These are phyloP conservation scores for Picochlorum sp. DNA, from an alignment of 139 green algal genomes.

Conservation along the genomic window DNA sequence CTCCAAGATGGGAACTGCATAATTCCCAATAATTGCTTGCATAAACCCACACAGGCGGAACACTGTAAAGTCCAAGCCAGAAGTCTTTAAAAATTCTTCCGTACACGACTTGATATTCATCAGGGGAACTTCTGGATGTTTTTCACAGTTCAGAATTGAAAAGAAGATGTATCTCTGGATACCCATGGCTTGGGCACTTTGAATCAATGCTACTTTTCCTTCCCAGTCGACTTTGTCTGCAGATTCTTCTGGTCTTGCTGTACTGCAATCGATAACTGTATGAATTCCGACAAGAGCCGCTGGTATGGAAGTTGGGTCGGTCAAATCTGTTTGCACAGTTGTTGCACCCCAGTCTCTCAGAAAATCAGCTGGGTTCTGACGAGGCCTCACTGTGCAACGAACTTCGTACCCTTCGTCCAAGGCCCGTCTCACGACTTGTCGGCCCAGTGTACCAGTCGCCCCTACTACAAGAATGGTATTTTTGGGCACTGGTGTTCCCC, in stretches of 20 bases:
- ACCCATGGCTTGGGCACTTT: slow-evolving; percentile 93
- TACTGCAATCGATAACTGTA: slow-evolving; percentile 95
- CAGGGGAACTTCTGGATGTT: slow-evolving; percentile 82
- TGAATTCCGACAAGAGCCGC: slow-evolving; percentile 91
- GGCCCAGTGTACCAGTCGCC: slow-evolving; percentile 89
- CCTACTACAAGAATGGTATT: slow-evolving; percentile 89
- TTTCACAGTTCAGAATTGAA: slow-evolving; percentile 93
- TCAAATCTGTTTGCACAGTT: slow-evolving; percentile 86
- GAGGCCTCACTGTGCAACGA: slow-evolving; percentile 86
- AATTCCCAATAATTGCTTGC: slow-evolving; percentile 96
- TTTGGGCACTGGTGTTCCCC: slow-evolving; percentile 67
- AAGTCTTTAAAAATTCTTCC: slow-evolving; percentile 79
- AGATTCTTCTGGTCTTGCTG: slow-evolving; percentile 88
- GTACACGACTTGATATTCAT: slow-evolving; percentile 92
- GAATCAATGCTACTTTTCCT: slow-evolving; percentile 95
- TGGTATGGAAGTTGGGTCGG: slow-evolving; percentile 80
- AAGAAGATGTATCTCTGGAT: slow-evolving; percentile 96
- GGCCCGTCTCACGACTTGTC: slow-evolving; percentile 87
- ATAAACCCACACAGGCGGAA: slow-evolving; percentile 95
- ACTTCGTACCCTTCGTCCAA: slow-evolving; percentile 98
- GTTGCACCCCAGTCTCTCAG: slow-evolving; percentile 95
- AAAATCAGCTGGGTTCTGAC: slow-evolving; percentile 91
- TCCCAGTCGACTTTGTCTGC: slow-evolving; percentile 87
- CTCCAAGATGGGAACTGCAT: slow-evolving; percentile 97
- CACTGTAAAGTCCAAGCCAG: slow-evolving; percentile 83